These are phyloP conservation scores for Calonectria pseudoreteaudii DNA, from an alignment of 2,329 filamentous ascomycete species.

Conservation along the genomic window DNA sequence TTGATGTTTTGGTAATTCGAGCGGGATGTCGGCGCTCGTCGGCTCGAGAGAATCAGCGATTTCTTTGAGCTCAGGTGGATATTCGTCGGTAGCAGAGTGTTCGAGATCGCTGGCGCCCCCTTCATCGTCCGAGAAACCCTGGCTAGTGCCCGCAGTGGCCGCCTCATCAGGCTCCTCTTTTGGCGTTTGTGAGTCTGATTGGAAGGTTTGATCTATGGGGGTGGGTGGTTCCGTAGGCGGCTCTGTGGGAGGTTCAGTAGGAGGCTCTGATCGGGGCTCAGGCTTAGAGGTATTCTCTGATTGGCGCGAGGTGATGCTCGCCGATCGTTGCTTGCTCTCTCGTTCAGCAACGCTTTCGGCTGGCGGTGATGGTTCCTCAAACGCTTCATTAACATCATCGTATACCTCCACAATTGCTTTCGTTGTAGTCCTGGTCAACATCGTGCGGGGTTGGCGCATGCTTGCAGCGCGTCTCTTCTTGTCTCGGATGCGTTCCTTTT, in stretches of 20 bases:
- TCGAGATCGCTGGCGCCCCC: constrained; percentile 79
- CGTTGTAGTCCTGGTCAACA: constrained; percentile 87
- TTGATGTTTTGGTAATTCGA: constrained; percentile 91
- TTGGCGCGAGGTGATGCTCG: constrained; percentile 38
- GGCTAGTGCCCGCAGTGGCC: constrained; percentile 48
- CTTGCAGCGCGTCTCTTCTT: constrained; percentile 84
- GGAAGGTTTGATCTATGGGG: constrained; percentile 38
- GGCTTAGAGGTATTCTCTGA: constrained; percentile 42
- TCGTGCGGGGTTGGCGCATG: constrained; percentile 79
- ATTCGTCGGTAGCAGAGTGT: constrained; percentile 75
- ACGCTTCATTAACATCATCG: constrained; percentile 91
- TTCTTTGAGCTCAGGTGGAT: constrained; percentile 72
- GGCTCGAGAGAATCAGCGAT: constrained; percentile 72
- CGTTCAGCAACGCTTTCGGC: constrained; percentile 58
- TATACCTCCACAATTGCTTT: constrained; percentile 97
- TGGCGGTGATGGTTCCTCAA: constrained; percentile 76
- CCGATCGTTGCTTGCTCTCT: constrained; percentile 47
- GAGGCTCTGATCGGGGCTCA: constrained; percentile 31
- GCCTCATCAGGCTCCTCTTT: constrained; percentile 46
- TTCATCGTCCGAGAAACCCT: constrained; percentile 77
- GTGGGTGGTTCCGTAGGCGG: constrained; percentile 36
- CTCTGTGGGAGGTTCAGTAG: constrained; percentile 20
- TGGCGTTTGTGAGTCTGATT: constrained; percentile 37
- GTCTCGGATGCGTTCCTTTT: constrained; percentile 91
- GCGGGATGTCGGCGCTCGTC: constrained; percentile 68